Evolutionary conservation across 768 basidiomycete genomes (phyloP).

Genomic region (Clitopilus hobsonii): DNA sequence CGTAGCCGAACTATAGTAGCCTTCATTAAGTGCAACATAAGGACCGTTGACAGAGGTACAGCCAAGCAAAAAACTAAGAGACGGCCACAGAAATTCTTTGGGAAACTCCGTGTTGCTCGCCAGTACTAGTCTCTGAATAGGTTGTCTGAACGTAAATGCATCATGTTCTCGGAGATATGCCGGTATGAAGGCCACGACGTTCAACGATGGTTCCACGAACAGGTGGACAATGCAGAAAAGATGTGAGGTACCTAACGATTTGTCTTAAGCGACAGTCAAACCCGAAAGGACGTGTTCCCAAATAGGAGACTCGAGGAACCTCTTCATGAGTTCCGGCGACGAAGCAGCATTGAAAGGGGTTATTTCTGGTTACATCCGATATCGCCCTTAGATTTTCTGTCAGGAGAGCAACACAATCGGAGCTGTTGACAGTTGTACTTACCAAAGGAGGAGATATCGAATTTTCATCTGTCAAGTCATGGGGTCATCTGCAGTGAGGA

Average conservation of each 20-base stretch:
- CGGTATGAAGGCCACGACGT: not conserved
- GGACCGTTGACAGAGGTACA: not conserved
- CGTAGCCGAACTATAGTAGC: not conserved
- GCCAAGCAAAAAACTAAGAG: not conserved
- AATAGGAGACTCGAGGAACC: not conserved
- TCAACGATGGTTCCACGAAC: no score
- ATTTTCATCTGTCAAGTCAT: not conserved
- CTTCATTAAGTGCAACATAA: no score
- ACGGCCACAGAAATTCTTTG: not conserved
- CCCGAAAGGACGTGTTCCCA: not conserved
- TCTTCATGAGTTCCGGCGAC: not conserved
- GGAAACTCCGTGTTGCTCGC: not conserved
- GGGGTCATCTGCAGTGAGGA: no score
- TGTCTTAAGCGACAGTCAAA: not conserved
- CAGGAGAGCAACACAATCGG: not conserved
- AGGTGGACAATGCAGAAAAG: not conserved
- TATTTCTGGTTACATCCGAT: not conserved
- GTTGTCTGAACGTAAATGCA: no score
- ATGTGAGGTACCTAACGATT: not conserved
- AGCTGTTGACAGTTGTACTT: not conserved
- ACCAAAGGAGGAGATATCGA: not conserved
- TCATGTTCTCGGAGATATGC: no score
- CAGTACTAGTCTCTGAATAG: not conserved
- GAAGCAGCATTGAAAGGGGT: not conserved
- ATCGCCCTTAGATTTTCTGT: not conserved